A percentile compares a stretch with the other conserved stretches of the same genome.
Evolutionary conservation across 2,329 filamentous ascomycete species (phyloP).

Genomic region (Endothia cerciana): DNA sequence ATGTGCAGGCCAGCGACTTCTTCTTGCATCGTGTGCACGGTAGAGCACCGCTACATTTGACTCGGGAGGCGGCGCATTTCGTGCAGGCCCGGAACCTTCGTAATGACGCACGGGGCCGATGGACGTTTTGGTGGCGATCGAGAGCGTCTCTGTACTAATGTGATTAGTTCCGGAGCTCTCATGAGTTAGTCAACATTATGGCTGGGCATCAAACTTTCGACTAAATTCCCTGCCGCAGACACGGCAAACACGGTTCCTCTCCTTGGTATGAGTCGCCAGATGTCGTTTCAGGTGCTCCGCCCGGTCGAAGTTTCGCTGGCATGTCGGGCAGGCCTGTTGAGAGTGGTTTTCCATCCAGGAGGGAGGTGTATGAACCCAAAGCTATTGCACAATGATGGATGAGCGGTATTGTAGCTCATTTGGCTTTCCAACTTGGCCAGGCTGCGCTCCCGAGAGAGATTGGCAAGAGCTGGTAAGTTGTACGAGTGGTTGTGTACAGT

Average conservation of each 20-base stretch:
- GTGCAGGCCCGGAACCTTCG: slow-evolving; percentile 23
- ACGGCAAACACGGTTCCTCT: slow-evolving; percentile 18
- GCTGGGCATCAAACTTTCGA: slow-evolving; percentile 12
- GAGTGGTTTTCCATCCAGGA: slow-evolving; percentile 15
- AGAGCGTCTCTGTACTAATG: slow-evolving; percentile 14
- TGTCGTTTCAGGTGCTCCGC: slow-evolving; percentile 23
- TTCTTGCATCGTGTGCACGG: slow-evolving; percentile 20
- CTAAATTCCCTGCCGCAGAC: slow-evolving; percentile 23
- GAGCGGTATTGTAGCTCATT: background rate
- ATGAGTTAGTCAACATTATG: background rate
- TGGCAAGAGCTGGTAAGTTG: background rate
- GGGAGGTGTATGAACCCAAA: background rate
- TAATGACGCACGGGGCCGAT: slow-evolving; percentile 14
- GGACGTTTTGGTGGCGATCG: slow-evolving; percentile 18
- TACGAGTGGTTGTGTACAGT: too few relatives aligned
- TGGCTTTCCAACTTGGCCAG: background rate
- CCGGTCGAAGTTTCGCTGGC: slow-evolving; percentile 19
- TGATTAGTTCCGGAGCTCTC: slow-evolving; percentile 1
- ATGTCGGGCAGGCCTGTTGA: slow-evolving; percentile 19
- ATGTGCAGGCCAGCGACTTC: slow-evolving; percentile 19
- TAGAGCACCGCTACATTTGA: slow-evolving; percentile 19
- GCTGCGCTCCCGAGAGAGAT: background rate
- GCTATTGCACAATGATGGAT: background rate
- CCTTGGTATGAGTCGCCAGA: slow-evolving; percentile 20
- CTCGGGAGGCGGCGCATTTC: slow-evolving; percentile 20